phyloP scores from a whole-genome alignment of 2,329 filamentous ascomycete species.

The Sarocladium brachiariae region DNA sequence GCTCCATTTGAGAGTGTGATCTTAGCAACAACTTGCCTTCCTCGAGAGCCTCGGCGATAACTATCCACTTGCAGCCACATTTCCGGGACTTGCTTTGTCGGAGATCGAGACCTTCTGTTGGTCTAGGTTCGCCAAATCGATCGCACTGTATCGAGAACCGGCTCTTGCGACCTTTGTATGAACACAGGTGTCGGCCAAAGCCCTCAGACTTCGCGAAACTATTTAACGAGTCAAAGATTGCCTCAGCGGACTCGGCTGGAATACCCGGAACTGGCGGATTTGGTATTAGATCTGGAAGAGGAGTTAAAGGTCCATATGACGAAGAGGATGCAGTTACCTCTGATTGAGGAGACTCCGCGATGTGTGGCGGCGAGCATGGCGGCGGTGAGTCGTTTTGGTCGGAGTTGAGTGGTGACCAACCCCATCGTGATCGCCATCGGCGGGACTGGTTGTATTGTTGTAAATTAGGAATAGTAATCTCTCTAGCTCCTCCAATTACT shows the following conservation, averaged over 20 bases:
- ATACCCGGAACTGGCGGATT: constrained; percentile 12
- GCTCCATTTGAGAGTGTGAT: constrained; percentile 5
- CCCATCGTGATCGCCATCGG: constrained; percentile 8
- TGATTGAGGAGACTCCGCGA: not conserved
- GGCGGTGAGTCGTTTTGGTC: constrained; percentile 12
- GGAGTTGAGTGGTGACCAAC: constrained; percentile 10
- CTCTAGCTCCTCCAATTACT: not conserved
- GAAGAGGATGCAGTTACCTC: not conserved
- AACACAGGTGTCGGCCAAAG: constrained; percentile 6
- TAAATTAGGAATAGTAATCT: not conserved
- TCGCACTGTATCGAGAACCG: constrained; percentile 12
- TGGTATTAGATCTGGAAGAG: constrained; percentile 11
- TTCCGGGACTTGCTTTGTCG: constrained; percentile 12
- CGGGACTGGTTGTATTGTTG: not conserved
- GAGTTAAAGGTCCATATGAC: not conserved
- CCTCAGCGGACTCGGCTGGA: constrained; percentile 5
- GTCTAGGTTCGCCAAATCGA: constrained; percentile 10
- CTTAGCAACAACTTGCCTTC: constrained; percentile 8
- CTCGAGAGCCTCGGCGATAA: constrained; percentile 12
- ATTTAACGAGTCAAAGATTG: not conserved
- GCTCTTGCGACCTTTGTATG: constrained; percentile 9
- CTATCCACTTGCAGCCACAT: constrained; percentile 13
- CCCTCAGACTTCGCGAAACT: not conserved
- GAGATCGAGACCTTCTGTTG: constrained; percentile 5
- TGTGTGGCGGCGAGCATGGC: constrained; percentile 10